Percentiles rank a stretch among this genome's conserved stretches.
Conservation (phyloP, 257 asterid species). For the Cordia subcordata region DNA sequence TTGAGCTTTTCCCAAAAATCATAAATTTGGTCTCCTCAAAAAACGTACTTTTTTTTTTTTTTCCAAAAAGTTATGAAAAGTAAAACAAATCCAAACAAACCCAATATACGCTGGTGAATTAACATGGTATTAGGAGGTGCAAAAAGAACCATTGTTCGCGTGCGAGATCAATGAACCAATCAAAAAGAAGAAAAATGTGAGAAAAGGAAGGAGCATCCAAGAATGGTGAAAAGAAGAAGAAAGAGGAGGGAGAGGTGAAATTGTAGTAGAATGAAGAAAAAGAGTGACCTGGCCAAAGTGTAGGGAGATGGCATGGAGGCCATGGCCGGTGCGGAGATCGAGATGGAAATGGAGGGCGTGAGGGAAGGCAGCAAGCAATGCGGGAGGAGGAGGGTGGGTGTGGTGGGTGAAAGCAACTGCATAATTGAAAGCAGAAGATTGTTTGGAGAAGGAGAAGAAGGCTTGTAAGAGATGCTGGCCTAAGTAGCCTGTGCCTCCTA, state of each 20-base stretch:
- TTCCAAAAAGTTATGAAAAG: too few species aligned
- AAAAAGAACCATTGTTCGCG: too few species aligned
- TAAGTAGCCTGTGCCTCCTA: conserved; percentile 93
- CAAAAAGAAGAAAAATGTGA: too few species aligned
- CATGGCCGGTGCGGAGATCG: conserved; percentile 61
- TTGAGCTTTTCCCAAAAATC: too few species aligned
- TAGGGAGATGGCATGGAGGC: conserved; percentile 43
- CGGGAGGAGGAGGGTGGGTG: conserved; percentile 53
- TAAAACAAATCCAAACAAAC: too few species aligned
- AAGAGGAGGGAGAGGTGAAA: background rate
- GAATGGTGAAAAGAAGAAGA: background rate
- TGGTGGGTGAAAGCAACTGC: conserved; percentile 66
- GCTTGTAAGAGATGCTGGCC: conserved; percentile 84
- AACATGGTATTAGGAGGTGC: too few species aligned
- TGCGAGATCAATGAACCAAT: too few species aligned
- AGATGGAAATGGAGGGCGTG: conserved; percentile 56
- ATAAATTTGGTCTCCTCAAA: too few species aligned
- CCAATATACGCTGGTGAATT: too few species aligned
- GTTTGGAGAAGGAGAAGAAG: conserved; percentile 34
- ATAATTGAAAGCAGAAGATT: background rate
- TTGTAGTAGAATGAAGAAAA: background rate
- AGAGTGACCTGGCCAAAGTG: conserved; percentile 65
- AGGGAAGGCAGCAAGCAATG: conserved; percentile 56
- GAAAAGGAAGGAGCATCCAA: background rate
- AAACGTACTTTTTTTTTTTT: too few species aligned